Percentiles rank a stretch among this genome's conserved stretches.
These are phyloP conservation scores for Hirschioporus abietinus DNA, from an alignment of 768 basidiomycete genomes.

Conservation along the genomic window DNA sequence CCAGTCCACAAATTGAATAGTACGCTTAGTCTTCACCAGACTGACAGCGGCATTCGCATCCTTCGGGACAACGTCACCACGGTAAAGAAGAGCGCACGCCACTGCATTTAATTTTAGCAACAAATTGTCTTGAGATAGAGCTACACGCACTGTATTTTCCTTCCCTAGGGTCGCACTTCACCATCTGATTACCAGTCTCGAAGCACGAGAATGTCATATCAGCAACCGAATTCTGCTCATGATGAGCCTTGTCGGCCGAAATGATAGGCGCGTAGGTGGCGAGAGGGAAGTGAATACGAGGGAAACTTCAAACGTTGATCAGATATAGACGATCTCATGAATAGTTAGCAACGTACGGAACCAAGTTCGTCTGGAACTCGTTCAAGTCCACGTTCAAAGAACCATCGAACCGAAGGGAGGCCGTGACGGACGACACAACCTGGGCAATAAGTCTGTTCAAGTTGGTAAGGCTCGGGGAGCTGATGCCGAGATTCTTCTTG, in stretches of 20 bases:
- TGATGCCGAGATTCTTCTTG: constrained; percentile 88
- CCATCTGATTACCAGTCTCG: constrained; percentile 96
- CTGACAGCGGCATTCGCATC: constrained; percentile 91
- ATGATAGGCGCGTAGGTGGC: constrained; percentile 94
- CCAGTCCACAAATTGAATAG: constrained; percentile 98
- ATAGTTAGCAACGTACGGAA: constrained; percentile 60
- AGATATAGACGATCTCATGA: constrained; percentile 10
- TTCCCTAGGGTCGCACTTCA: constrained; percentile 91
- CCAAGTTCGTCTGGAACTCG: constrained; percentile 98
- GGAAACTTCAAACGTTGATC: constrained; percentile 57
- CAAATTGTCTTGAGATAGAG: constrained; percentile 3
- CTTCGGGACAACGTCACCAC: constrained; percentile 96
- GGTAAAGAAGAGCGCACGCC: constrained; percentile 90
- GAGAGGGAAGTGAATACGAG: constrained; percentile 97
- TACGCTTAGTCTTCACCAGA: constrained; percentile 94
- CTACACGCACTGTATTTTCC: constrained; percentile 91
- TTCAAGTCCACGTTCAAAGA: constrained; percentile 96
- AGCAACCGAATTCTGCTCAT: constrained; percentile 95
- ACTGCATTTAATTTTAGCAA: constrained; percentile 37
- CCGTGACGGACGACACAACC: constrained; percentile 96
- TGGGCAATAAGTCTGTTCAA: constrained; percentile 96
- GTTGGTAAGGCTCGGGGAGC: constrained; percentile 86
- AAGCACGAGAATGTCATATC: constrained; percentile 99
- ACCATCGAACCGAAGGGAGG: constrained; percentile 95
- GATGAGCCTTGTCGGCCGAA: constrained; percentile 91